A percentile compares a stretch with the other conserved stretches of the same genome.
Conservation (phyloP, 2,329 filamentous ascomycete species). For the Aspergillus transmontanensis region DNA sequence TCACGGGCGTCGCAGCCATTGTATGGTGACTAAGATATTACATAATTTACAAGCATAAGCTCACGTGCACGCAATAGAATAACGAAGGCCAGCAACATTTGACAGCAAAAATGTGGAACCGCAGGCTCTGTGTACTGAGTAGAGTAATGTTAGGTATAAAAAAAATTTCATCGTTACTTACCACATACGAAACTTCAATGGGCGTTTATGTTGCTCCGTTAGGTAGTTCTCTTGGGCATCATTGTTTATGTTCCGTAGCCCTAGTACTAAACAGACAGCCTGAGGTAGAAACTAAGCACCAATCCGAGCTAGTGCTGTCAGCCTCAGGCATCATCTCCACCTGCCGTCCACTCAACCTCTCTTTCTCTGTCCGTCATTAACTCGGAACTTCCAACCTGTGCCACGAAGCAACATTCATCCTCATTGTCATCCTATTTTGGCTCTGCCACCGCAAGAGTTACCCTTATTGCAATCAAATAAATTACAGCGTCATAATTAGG, state of each 20-base stretch:
- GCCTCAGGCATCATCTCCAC: conserved; percentile 27
- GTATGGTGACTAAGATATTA: neutral
- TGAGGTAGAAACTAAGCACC: neutral
- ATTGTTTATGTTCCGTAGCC: neutral
- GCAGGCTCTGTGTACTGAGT: neutral
- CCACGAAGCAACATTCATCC: conserved; percentile 29
- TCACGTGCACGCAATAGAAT: neutral
- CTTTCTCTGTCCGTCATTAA: conserved; percentile 28
- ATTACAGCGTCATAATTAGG: conserved; percentile 11
- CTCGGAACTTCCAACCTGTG: conserved; percentile 31
- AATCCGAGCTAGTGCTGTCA: neutral
- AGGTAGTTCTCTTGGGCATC: neutral
- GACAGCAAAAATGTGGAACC: neutral
- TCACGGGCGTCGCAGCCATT: neutral
- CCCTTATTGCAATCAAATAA: conserved; percentile 10
- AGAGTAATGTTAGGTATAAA: neutral
- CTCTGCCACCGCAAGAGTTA: conserved; percentile 18
- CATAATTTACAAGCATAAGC: neutral
- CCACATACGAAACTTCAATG: neutral
- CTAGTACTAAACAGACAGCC: neutral
- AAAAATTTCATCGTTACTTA: neutral
- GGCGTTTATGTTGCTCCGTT: neutral
- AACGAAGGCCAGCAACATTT: neutral
- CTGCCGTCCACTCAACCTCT: conserved; percentile 28
- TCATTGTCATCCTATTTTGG: conserved; percentile 21